Evolutionary conservation across 352 stramenopile genomes (phyloP), one percentile per base, ranked within the genome.

Genomic region (Globisporangium abappressorium): DNA sequence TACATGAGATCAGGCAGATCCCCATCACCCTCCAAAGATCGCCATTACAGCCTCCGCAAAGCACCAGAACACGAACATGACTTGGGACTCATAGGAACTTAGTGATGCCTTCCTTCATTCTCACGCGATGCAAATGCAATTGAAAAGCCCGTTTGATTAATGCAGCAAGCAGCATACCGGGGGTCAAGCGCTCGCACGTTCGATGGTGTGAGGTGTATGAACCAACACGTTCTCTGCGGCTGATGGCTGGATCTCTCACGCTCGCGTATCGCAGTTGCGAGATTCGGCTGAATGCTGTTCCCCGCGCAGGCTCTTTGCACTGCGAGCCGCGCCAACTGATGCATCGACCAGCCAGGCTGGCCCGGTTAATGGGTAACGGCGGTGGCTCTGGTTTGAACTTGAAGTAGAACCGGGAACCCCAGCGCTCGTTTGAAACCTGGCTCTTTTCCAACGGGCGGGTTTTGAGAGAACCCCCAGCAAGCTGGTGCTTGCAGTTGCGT

Each of bases 21-120:
- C 33, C 56, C 60, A 65, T 57, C 60, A 47, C 46, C 60, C 20
- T 33, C 56, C 20, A 28, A 57, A 57, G 59, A 65, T 65, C 59
- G 43, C 43, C 24, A 46, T 36, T 51, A 51, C 53, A 26, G 54
- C 11, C 15, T 7, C 14, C n/a, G 15, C 51, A 51, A 22, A n/a
- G 43, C 43, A n/a, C 18, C 43, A 51, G 43, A 22, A 22, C 41
- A n/a, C 51, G 9, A 57, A 20, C 3, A 33, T 57, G 24, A 6
- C 53, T n/a, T 7, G 26, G 30, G 14, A 9, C 12, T 57, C 24
- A 4, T 20, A 15, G 8, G 24, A 57, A 34, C 51, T 51, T n/a
- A 15, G 15, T 20, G n/a, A 56, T 24, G 7, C 14, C 9, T 56
- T 56, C 20, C 8, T 28, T 56, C 20, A 28, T 28, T 18, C 36